Conservation (phyloP, 2,329 filamentous ascomycete species). For the Ophiocordyceps camponoti-saundersi region DNA sequence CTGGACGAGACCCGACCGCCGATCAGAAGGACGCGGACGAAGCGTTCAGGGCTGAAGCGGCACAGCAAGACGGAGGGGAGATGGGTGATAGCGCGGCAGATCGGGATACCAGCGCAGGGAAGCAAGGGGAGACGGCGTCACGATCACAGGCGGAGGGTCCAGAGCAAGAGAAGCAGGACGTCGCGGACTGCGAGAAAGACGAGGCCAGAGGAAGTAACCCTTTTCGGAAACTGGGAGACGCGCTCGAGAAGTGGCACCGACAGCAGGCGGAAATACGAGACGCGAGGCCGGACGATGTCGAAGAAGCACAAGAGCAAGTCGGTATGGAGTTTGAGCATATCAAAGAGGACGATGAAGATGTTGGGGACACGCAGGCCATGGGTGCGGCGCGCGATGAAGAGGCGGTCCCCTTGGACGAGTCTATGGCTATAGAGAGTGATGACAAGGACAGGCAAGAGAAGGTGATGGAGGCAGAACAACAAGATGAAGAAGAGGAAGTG, state of each 20-base stretch:
- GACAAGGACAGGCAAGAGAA: constrained; percentile 31
- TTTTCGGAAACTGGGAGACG: constrained; percentile 89
- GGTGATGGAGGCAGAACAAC: constrained; percentile 27
- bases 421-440: constrained; percentile 68
- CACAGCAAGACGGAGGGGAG: constrained; percentile 49
- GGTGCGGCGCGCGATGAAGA: constrained; percentile 81
- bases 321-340: constrained; percentile 88
- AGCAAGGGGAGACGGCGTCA: constrained; percentile 36
- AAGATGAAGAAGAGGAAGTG: constrained; percentile 28
- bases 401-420: constrained; percentile 68
- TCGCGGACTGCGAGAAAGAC: constrained; percentile 24
- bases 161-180: constrained; percentile 26
- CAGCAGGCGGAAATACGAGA: constrained; percentile 70
- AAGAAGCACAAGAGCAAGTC: constrained; percentile 42
- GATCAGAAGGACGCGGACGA: constrained; percentile 46
- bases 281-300: constrained; percentile 26
- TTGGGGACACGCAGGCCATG: constrained; percentile 79
- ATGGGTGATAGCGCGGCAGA: constrained; percentile 48
- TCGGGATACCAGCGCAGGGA: constrained; percentile 44
- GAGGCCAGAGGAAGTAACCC: constrained; percentile 41
- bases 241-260: constrained; percentile 81
- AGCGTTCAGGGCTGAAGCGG: constrained; percentile 38
- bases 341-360: constrained; percentile 55
- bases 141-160: constrained; percentile 25
- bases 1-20: constrained; percentile 48